Percentiles rank a stretch among this genome's conserved stretches.
These are phyloP conservation scores for Candida insectalens DNA, from an alignment of 805 yeast species.

Conservation along the genomic window DNA sequence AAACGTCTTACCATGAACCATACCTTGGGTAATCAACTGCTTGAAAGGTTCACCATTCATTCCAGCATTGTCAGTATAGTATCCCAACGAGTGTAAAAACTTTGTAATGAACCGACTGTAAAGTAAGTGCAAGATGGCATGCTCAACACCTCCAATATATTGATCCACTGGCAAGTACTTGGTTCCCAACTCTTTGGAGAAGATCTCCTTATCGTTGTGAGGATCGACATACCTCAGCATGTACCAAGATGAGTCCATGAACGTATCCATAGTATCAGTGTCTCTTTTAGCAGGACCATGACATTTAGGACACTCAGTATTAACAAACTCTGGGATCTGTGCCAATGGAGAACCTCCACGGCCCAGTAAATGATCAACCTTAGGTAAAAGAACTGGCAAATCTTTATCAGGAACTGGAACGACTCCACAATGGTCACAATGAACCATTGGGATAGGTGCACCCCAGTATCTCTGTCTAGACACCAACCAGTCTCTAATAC, in stretches of 20 bases:
- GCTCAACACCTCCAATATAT: conserved; percentile 94
- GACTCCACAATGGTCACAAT: conserved; percentile 77
- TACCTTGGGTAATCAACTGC: conserved; percentile 84
- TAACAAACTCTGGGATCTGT: conserved; percentile 54
- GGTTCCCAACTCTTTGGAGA: conserved; percentile 39
- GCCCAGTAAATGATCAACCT: conserved; percentile 30
- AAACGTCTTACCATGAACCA: conserved; percentile 92
- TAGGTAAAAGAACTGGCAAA: conserved; percentile 76
- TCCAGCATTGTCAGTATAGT: conserved; percentile 50
- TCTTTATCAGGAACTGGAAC: conserved; percentile 88
- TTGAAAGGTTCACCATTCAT: conserved; percentile 71
- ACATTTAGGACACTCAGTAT: conserved; percentile 77
- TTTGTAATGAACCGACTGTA: conserved; percentile 83
- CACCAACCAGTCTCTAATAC: conserved; percentile 87
- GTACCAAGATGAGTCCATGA: conserved; percentile 98
- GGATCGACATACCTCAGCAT: conserved; percentile 78
- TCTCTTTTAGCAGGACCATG: conserved; percentile 68
- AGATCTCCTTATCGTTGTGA: conserved; percentile 45
- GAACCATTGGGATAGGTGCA: conserved; percentile 92
- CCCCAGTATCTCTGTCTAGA: conserved; percentile 98
- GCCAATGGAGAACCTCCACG: conserved; percentile 64
- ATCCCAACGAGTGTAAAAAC: conserved; percentile 55
- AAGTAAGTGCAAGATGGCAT: conserved; percentile 84
- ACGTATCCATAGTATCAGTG: conserved; percentile 98
- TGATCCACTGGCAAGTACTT: conserved; percentile 73